Percentiles rank a stretch among this genome's conserved stretches.
phyloP scores from a whole-genome alignment of 192 early-diverging fungal genomes.

The Gamsiella multidivaricata region DNA sequence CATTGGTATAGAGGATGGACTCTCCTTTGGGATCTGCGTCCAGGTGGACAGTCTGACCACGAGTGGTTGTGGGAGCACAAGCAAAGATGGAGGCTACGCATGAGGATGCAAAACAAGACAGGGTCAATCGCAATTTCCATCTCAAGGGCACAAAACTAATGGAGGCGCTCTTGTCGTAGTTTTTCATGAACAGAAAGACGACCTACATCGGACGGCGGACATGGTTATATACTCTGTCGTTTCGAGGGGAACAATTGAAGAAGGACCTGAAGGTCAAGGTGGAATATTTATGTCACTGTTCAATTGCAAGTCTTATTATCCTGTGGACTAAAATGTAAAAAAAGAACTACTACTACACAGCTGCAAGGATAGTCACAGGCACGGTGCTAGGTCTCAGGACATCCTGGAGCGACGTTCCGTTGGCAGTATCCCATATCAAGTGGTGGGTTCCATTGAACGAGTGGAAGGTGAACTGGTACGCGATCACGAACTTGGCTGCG shows the following conservation, averaged over 20 bases:
- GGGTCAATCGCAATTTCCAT: too few species aligned
- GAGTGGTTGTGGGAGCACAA: slow-evolving; percentile 77
- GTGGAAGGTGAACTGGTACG: slow-evolving; percentile 78
- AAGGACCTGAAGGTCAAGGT: background rate
- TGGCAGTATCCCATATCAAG: slow-evolving; percentile 88
- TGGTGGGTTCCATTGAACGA: slow-evolving; percentile 86
- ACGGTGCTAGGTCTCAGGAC: too few species aligned
- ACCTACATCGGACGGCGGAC: slow-evolving; percentile 45
- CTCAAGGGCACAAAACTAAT: too few species aligned
- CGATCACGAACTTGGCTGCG: slow-evolving; percentile 75
- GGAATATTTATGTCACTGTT: background rate
- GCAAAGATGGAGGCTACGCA: slow-evolving; percentile 72
- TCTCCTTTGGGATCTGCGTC: slow-evolving; percentile 86
- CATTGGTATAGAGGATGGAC: slow-evolving; percentile 90
- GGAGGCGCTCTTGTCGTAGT: too few species aligned
- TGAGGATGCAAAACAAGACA: background rate
- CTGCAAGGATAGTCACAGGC: too few species aligned
- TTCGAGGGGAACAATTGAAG: background rate
- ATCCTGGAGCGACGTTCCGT: slow-evolving; percentile 72
- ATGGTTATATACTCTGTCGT: too few species aligned
- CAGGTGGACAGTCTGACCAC: slow-evolving; percentile 86
- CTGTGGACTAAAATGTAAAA: too few species aligned
- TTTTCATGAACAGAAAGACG: background rate
- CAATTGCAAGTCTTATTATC: too few species aligned
- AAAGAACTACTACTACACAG: too few species aligned